A percentile compares a stretch with the other conserved stretches of the same genome.
These are phyloP conservation scores for Agrocybe praecox DNA, from an alignment of 768 basidiomycete genomes.

Conservation along the genomic window DNA sequence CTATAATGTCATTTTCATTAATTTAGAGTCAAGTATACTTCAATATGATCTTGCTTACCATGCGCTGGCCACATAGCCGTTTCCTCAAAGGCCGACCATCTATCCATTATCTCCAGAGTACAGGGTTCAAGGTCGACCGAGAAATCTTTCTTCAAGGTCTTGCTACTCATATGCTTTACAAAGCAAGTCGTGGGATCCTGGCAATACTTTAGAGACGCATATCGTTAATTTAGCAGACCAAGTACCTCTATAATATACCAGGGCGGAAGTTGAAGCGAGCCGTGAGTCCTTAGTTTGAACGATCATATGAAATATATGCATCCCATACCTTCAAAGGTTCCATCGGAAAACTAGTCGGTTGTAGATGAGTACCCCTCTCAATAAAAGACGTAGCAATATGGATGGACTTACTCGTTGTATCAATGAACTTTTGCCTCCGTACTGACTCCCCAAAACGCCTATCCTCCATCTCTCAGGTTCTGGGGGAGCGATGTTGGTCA, in stretches of 20 bases:
- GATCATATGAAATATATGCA: no score
- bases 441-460: not conserved
- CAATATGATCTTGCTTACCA: not conserved
- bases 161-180: not conserved
- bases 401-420: not conserved
- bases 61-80: not conserved
- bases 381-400: not conserved
- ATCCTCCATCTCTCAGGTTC: not conserved
- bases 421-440: not conserved
- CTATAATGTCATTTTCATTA: not conserved
- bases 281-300: no score
- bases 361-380: not conserved
- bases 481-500: not conserved
- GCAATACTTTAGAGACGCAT: no score
- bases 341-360: not conserved
- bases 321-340: not conserved
- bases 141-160: not conserved
- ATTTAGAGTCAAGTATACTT: no score
- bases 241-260: no score
- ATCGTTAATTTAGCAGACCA: no score
- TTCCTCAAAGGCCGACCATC: not conserved
- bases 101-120: not conserved
- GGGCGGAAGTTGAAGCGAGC: no score
- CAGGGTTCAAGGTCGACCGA: not conserved
- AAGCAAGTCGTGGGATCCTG: not conserved